Conservation (phyloP, 371 early-diverging fungal species). For the Amoeboradix gromovi region DNA sequence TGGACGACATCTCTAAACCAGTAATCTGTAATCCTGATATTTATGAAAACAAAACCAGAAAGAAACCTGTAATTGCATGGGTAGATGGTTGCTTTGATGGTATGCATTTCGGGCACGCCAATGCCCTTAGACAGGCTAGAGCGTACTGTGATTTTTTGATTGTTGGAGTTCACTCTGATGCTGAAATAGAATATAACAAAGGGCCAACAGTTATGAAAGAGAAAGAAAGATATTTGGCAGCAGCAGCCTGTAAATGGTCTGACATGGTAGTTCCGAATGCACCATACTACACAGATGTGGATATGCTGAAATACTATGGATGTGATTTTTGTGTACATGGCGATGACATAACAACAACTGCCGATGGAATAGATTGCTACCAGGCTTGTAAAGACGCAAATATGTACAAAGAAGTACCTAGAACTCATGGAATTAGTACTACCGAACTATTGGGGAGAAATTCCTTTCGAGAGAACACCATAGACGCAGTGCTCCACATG, state of each 20-base stretch:
- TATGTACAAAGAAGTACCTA: slow-evolving; percentile 28
- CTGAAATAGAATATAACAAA: slow-evolving; percentile 62
- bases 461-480: slow-evolving; percentile 55
- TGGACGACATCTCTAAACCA: background rate
- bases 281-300: slow-evolving; percentile 65
- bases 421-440: slow-evolving; percentile 71
- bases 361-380: slow-evolving; percentile 83
- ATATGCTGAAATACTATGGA: slow-evolving; percentile 42
- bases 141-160: slow-evolving; percentile 71
- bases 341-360: slow-evolving; percentile 73
- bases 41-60: background rate
- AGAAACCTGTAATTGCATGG: slow-evolving; percentile 2
- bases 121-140: slow-evolving; percentile 47
- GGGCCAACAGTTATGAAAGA: slow-evolving; percentile 85
- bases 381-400: slow-evolving; percentile 71
- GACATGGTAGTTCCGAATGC: slow-evolving; percentile 71
- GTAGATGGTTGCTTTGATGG: slow-evolving; percentile 14
- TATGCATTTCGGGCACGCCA: slow-evolving; percentile 38
- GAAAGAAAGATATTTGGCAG: slow-evolving; percentile 70
- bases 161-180: slow-evolving; percentile 82
- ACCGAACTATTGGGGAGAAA: slow-evolving; percentile 84
- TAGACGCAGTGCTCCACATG: background rate
- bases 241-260: slow-evolving; percentile 83
- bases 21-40: background rate
- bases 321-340: slow-evolving; percentile 82